Conservation (phyloP, 1,139 yeast genomes). For the Pichia sp. region DNA sequence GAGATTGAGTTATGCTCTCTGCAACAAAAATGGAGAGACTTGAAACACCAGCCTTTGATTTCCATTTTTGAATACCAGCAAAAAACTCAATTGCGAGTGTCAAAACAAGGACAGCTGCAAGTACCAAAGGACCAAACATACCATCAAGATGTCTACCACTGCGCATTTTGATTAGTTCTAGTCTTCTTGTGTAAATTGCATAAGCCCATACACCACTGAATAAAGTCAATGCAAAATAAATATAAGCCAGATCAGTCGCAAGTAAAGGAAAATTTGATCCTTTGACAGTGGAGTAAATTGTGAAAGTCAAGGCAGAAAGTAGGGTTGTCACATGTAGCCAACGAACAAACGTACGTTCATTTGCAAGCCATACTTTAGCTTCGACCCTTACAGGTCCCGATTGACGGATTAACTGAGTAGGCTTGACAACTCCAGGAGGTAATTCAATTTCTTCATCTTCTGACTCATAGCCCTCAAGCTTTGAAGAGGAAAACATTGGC, state of each 20-base stretch:
- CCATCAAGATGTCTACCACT: slow-evolving; percentile 87
- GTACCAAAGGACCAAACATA: slow-evolving; percentile 78
- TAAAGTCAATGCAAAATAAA: slow-evolving; percentile 73
- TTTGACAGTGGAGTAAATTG: slow-evolving; percentile 73
- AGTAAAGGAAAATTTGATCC: slow-evolving; percentile 53
- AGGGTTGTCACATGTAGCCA: slow-evolving; percentile 93
- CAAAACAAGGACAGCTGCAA: slow-evolving; percentile 63
- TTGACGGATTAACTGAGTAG: slow-evolving; percentile 72
- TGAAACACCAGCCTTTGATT: slow-evolving; percentile 21
- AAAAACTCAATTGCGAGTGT: slow-evolving; percentile 71
- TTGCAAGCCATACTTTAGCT: slow-evolving; percentile 97
- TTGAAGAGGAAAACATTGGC: slow-evolving; percentile 32
- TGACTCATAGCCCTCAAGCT: slow-evolving; percentile 51
- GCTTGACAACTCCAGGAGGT: slow-evolving; percentile 87
- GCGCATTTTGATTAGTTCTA: slow-evolving; percentile 70
- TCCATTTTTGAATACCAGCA: slow-evolving; percentile 52
- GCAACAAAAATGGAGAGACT: slow-evolving; percentile 9
- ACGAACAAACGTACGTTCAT: slow-evolving; percentile 92
- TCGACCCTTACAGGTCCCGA: slow-evolving; percentile 91
- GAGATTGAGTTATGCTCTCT: slow-evolving; percentile 13
- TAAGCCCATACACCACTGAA: slow-evolving; percentile 91
- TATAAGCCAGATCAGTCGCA: slow-evolving; percentile 66
- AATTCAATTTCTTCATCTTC: slow-evolving; percentile 84
- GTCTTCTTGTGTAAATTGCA: slow-evolving; percentile 63
- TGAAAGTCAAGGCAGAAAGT: slow-evolving; percentile 80